Conservation (phyloP, 192 early-diverging fungal species). For the Mycoemilia scoparia region DNA sequence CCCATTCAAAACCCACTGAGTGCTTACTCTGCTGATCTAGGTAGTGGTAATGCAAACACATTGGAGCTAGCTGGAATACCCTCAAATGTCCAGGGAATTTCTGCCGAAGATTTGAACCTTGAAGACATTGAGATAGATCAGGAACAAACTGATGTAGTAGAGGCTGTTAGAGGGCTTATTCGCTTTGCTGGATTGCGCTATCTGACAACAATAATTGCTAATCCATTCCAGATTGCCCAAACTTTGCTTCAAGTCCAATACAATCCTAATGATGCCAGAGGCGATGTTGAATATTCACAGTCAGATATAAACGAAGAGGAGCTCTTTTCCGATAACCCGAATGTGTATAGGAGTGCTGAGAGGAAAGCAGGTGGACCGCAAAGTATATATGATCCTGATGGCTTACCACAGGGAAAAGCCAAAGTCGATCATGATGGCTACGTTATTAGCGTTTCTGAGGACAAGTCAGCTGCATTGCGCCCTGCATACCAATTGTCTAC, state of each 20-base stretch:
- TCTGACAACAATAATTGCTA: slow-evolving; percentile 34
- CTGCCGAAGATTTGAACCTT: slow-evolving; percentile 4
- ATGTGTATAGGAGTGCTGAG: too few species aligned
- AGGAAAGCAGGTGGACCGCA: background rate
- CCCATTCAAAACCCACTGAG: too few species aligned
- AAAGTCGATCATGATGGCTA: slow-evolving; percentile 38
- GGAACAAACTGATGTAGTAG: slow-evolving; percentile 13
- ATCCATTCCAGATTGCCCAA: slow-evolving; percentile 45
- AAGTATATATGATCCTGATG: slow-evolving; percentile 26
- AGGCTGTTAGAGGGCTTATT: slow-evolving; percentile 36
- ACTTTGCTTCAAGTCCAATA: slow-evolving; percentile 64
- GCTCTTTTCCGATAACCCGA: background rate
- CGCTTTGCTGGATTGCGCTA: slow-evolving; percentile 44
- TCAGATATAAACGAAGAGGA: slow-evolving; percentile 3
- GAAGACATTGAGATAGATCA: slow-evolving; percentile 5
- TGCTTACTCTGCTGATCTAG: too few species aligned
- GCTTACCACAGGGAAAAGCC: slow-evolving; percentile 5
- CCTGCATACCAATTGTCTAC: slow-evolving; percentile 44
- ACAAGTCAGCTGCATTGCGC: slow-evolving; percentile 31
- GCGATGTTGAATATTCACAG: background rate
- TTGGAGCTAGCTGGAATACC: slow-evolving; percentile 2
- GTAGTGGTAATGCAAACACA: too few species aligned
- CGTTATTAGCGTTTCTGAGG: slow-evolving; percentile 21
- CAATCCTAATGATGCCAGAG: slow-evolving; percentile 23
- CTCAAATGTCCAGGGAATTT: slow-evolving; percentile 1